Conservation (phyloP, 371 early-diverging fungal species). For the Quaeritorhiza haematococci region DNA sequence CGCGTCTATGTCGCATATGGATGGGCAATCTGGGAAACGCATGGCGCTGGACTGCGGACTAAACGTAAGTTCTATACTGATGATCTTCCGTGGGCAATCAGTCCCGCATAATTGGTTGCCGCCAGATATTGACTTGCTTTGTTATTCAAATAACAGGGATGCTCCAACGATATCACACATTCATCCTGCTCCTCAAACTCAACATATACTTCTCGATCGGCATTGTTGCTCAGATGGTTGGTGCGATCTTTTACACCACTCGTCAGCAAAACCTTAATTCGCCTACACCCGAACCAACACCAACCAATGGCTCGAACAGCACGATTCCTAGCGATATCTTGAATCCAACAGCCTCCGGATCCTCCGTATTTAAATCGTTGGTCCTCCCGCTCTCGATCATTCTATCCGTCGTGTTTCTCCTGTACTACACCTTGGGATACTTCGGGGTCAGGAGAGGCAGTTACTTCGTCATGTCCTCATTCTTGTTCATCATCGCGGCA, state of each 20-base stretch:
- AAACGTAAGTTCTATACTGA: conserved; percentile 1
- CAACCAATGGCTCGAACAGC: too few species aligned
- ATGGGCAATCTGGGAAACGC: conserved; percentile 6
- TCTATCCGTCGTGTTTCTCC: not conserved
- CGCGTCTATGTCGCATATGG: conserved; percentile 12
- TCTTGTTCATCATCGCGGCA: not conserved
- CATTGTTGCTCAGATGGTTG: conserved; percentile 5
- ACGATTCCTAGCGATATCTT: too few species aligned
- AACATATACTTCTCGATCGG: conserved; percentile 18
- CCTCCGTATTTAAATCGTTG: too few species aligned
- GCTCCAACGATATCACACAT: conserved; percentile 15
- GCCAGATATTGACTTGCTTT: not conserved
- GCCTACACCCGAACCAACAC: too few species aligned
- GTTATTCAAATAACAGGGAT: conserved; percentile 7
- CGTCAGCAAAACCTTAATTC: too few species aligned
- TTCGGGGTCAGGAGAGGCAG: not conserved
- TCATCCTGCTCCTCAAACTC: conserved; percentile 13
- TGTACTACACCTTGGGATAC: not conserved
- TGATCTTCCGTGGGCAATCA: not conserved
- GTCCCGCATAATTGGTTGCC: not conserved
- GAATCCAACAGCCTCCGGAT: too few species aligned
- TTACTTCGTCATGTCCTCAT: not conserved
- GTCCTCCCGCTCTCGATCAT: not conserved
- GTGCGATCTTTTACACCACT: too few species aligned
- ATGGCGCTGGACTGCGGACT: conserved; percentile 5